phyloP scores from a whole-genome alignment of 1,139 yeast genomes.

The Kodamaea anthophila region DNA sequence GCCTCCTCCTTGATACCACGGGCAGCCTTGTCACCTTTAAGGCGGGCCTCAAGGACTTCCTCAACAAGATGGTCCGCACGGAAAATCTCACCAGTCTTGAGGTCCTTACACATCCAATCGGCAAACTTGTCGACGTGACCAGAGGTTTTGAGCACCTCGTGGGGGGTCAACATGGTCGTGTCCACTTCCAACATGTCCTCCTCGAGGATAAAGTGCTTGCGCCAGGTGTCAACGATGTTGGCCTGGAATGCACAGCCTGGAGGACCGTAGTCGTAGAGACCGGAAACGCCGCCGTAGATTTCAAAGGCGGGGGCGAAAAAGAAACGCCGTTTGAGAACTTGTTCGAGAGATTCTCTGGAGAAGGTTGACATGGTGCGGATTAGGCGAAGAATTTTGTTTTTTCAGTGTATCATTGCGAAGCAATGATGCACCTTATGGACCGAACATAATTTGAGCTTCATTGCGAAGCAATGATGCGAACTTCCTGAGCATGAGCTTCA shows the following conservation, averaged over 20 bases:
- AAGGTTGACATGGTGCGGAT: slow-evolving; percentile 32
- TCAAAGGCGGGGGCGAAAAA: slow-evolving; percentile 97
- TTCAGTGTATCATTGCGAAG: too few relatives aligned
- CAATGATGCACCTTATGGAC: too few relatives aligned
- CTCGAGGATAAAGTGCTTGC: slow-evolving; percentile 94
- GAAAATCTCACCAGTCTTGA: slow-evolving; percentile 94
- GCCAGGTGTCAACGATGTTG: slow-evolving; percentile 89
- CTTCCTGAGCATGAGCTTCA: too few relatives aligned
- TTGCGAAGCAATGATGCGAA: too few relatives aligned
- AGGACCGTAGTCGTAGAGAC: slow-evolving; percentile 97
- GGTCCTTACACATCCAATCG: slow-evolving; percentile 98
- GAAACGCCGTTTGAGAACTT: slow-evolving; percentile 89
- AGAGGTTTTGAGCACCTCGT: slow-evolving; percentile 94
- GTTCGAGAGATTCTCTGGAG: slow-evolving; percentile 82
- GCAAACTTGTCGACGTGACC: slow-evolving; percentile 99
- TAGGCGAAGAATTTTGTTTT: slow-evolving; percentile 2
- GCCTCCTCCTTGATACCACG: slow-evolving; percentile 62
- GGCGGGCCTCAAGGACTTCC: slow-evolving; percentile 91
- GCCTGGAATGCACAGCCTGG: slow-evolving; percentile 99
- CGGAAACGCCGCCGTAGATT: slow-evolving; percentile 97
- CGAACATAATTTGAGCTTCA: too few relatives aligned
- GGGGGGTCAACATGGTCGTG: slow-evolving; percentile 95
- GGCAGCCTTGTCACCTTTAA: slow-evolving; percentile 94
- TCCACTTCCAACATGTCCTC: slow-evolving; percentile 99
- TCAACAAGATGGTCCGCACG: slow-evolving; percentile 98